Conservation (phyloP, 202 grass and related monocot species). For the Digitaria exilis region DNA sequence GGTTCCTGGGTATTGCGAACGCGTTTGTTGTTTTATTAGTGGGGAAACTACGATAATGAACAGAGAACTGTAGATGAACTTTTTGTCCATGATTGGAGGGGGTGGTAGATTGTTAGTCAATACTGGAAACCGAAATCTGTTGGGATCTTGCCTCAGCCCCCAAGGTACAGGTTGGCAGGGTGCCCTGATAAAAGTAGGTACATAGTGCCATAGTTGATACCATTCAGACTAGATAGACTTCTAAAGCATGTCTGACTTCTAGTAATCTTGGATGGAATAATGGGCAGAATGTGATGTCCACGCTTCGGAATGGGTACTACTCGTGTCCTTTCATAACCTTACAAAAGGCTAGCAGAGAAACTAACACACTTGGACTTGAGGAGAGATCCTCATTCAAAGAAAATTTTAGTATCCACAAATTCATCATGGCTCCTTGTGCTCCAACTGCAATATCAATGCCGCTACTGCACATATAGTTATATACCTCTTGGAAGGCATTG, state of each 20-base stretch:
- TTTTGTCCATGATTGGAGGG: neutral
- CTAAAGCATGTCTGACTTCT: neutral
- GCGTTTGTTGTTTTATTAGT: neutral
- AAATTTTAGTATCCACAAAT: neutral
- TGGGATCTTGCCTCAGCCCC: neutral
- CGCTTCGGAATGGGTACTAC: neutral
- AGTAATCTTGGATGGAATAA: neutral
- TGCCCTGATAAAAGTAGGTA: neutral
- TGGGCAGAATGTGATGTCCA: neutral
- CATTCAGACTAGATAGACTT: neutral
- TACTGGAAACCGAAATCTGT: neutral
- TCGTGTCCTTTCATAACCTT: conserved; percentile 8
- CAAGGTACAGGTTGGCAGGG: neutral
- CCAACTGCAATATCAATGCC: neutral
- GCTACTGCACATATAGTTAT: neutral
- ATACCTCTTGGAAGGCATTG: neutral
- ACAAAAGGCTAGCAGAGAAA: neutral
- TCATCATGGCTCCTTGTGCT: neutral
- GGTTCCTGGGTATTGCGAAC: neutral
- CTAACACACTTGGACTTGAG: neutral
- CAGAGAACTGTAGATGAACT: neutral
- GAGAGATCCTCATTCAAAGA: neutral
- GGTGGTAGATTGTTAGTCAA: neutral
- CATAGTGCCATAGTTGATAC: neutral
- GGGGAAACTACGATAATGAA: neutral